Conservation (phyloP, 768 basidiomycete genomes). For the Rhodotorula graminis region DNA sequence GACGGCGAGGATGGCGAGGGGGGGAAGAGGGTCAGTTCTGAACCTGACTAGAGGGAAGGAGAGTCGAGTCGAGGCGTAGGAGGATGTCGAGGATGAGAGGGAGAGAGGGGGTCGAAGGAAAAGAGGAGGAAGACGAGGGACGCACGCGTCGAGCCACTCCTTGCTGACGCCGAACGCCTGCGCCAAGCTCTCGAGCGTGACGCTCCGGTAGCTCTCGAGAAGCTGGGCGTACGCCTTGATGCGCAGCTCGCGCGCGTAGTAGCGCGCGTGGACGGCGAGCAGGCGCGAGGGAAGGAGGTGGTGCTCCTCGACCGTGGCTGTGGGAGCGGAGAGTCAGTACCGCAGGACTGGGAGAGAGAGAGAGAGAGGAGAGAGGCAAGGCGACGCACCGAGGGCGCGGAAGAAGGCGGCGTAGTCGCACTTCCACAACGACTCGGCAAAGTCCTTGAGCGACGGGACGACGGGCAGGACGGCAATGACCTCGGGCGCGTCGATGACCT, state of each 20-base stretch:
- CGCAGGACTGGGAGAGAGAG: background rate
- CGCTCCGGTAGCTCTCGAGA: slow-evolving; percentile 80
- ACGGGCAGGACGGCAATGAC: slow-evolving; percentile 79
- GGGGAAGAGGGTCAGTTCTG: background rate
- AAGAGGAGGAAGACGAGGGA: slow-evolving; percentile 25
- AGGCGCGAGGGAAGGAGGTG: slow-evolving; percentile 82
- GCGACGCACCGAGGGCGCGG: slow-evolving; percentile 65
- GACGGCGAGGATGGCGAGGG: slow-evolving; percentile 50
- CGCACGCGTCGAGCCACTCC: slow-evolving; percentile 79
- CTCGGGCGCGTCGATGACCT: slow-evolving; percentile 83
- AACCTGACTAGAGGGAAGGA: too few relatives aligned
- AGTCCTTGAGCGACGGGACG: slow-evolving; percentile 72
- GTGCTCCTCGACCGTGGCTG: slow-evolving; percentile 81
- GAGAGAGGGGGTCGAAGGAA: background rate
- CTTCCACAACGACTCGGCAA: slow-evolving; percentile 81
- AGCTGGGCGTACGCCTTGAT: slow-evolving; percentile 87
- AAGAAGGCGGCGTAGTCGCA: slow-evolving; percentile 95
- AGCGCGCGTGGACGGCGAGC: slow-evolving; percentile 77
- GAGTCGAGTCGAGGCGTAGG: too few relatives aligned
- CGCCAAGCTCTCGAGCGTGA: slow-evolving; percentile 80
- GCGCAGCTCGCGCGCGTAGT: slow-evolving; percentile 91
- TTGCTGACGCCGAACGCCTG: slow-evolving; percentile 83
- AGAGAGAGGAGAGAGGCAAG: slow-evolving; percentile 3
- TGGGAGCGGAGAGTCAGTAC: slow-evolving; percentile 57
- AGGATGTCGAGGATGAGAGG: background rate